Evolutionary conservation across 2,329 filamentous ascomycete species (phyloP).

Genomic region (Trichoderma sp.): DNA sequence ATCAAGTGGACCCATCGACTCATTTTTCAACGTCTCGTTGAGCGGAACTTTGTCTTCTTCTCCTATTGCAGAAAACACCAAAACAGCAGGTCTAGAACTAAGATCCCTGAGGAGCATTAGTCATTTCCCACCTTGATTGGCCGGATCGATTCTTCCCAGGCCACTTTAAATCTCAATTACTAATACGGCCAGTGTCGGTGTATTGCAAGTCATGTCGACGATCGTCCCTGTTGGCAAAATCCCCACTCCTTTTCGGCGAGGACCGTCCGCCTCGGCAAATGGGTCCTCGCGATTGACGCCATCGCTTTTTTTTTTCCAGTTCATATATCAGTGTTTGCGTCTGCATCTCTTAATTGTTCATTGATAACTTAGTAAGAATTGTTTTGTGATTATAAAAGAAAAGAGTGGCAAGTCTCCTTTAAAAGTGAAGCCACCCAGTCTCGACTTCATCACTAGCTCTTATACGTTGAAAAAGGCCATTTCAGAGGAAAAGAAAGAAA

Average conservation of each 20-base stretch:
- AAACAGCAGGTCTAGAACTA: constrained; percentile 20
- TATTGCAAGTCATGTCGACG: not conserved
- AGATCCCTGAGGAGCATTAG: not conserved
- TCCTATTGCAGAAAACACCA: not conserved
- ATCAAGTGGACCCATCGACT: not conserved
- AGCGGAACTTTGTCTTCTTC: not conserved
- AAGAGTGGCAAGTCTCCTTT: not conserved
- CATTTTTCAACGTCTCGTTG: not conserved
- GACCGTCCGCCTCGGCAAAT: not conserved
- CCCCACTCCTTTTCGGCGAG: not conserved
- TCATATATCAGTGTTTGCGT: too few relatives aligned
- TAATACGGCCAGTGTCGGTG: constrained; percentile 5
- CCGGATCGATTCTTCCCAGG: not conserved
- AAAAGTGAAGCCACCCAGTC: not conserved
- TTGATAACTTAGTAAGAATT: too few relatives aligned
- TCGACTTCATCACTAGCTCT: not conserved
- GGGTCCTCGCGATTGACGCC: not conserved
- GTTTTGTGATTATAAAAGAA: not conserved
- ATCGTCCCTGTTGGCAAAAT: not conserved
- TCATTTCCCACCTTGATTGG: constrained; percentile 7
- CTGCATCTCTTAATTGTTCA: not conserved
- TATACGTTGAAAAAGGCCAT: not conserved
- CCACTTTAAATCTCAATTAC: not conserved
- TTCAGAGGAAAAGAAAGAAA: not conserved
- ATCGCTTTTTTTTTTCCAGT: not conserved